phyloP scores from a whole-genome alignment of 1,139 yeast species.

The Saccharomyces hybrid region DNA sequence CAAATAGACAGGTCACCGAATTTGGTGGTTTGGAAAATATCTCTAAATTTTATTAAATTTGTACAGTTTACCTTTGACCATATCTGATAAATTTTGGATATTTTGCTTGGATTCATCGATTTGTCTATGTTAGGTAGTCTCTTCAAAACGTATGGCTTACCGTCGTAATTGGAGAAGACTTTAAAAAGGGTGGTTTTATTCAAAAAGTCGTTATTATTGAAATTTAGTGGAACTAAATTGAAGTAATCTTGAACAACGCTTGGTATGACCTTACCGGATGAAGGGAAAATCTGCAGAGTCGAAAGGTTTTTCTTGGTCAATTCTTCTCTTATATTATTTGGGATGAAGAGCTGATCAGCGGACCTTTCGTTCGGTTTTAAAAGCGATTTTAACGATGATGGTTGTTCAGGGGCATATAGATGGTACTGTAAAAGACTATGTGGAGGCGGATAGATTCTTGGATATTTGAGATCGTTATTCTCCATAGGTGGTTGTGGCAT shows the following conservation, averaged over 20 bases:
- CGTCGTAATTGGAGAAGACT: constrained; percentile 73
- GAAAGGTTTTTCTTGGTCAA: constrained; percentile 75
- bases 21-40: constrained; percentile 81
- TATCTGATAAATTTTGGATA: constrained; percentile 40
- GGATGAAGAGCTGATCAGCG: constrained; percentile 61
- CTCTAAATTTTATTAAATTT: constrained; percentile 60
- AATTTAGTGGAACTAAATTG: constrained; percentile 77
- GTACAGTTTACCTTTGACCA: constrained; percentile 50
- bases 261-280: constrained; percentile 28
- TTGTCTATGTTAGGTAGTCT: constrained; percentile 57
- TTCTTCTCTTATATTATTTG: constrained; percentile 62
- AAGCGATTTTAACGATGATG: constrained; percentile 58
- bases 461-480: constrained; percentile 17
- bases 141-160: constrained; percentile 67
- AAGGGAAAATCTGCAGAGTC: constrained; percentile 50
- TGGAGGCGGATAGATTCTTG: constrained; percentile 31
- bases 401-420: constrained; percentile 82
- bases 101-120: constrained; percentile 46
- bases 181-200: constrained; percentile 49
- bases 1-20: constrained; percentile 70
- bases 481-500: neutral
- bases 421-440: constrained; percentile 64
- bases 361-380: constrained; percentile 64
- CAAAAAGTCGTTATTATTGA: constrained; percentile 36
- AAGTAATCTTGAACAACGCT: constrained; percentile 70